Conservation (phyloP, 2,329 filamentous ascomycete species). For the Coniella lustricola region DNA sequence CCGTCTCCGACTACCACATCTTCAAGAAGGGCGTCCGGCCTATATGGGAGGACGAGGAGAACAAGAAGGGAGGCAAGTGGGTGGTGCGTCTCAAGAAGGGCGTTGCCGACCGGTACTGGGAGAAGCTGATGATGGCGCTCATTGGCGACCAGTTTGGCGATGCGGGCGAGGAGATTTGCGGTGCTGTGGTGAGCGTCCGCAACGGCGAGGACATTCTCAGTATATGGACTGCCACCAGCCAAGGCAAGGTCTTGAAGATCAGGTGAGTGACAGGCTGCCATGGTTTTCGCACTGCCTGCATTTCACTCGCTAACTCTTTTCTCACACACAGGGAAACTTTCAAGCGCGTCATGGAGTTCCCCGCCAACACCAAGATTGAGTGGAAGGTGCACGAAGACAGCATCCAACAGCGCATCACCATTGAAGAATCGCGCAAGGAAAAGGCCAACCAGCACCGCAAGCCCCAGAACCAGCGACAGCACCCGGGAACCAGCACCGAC, state of each 20-base stretch:
- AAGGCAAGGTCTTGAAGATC: slow-evolving; percentile 91
- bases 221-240: slow-evolving; percentile 94
- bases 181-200: slow-evolving; percentile 86
- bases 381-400: slow-evolving; percentile 97
- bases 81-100: slow-evolving; percentile 96
- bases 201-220: slow-evolving; percentile 96
- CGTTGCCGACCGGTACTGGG: slow-evolving; percentile 93
- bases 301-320: not conserved
- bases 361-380: slow-evolving; percentile 80
- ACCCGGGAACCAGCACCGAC: slow-evolving; percentile 12
- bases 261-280: no score
- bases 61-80: slow-evolving; percentile 95
- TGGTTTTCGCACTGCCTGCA: no score
- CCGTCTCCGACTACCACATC: slow-evolving; percentile 95
- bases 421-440: slow-evolving; percentile 86
- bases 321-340: slow-evolving; percentile 74
- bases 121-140: slow-evolving; percentile 83
- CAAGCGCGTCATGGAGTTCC: slow-evolving; percentile 81
- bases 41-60: slow-evolving; percentile 98
- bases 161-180: slow-evolving; percentile 88
- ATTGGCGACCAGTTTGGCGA: slow-evolving; percentile 92
- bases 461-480: slow-evolving; percentile 25
- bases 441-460: slow-evolving; percentile 52
- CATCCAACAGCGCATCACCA: slow-evolving; percentile 83
- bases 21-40: slow-evolving; percentile 95